phyloP scores from a whole-genome alignment of 495 filamentous ascomycete species.

The Aspergillus affinis region DNA sequence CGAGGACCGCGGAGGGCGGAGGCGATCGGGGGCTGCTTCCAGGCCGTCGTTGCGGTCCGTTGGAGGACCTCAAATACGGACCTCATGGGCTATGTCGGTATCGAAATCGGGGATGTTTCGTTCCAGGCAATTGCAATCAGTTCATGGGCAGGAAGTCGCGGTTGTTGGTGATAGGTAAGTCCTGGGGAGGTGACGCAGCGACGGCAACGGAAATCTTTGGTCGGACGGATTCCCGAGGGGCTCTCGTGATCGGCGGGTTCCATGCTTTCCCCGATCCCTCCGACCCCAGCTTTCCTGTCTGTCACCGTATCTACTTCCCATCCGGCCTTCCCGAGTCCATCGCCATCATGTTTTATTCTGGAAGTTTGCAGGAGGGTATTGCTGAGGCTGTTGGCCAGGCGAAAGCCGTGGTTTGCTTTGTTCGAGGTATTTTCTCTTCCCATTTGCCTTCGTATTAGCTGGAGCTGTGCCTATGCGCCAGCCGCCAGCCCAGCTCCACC shows the following conservation, averaged over 20 bases:
- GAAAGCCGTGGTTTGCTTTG: constrained; percentile 69
- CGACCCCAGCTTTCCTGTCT: constrained; percentile 1
- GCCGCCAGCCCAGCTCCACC: constrained; percentile 8
- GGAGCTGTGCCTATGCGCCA: neutral
- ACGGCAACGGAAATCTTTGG: neutral
- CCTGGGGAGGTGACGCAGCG: neutral
- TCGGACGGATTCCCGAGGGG: constrained; percentile 5
- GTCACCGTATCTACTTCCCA: constrained; percentile 10
- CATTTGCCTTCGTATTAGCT: constrained; percentile 24
- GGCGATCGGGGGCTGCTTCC: constrained; percentile 21
- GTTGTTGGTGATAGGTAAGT: neutral
- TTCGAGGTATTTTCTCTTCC: constrained; percentile 51
- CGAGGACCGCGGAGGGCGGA: constrained; percentile 20
- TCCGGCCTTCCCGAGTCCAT: neutral
- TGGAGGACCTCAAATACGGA: constrained; percentile 32
- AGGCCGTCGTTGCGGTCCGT: constrained; percentile 24
- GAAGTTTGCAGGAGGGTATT: constrained; percentile 77
- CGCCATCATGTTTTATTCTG: constrained; percentile 72
- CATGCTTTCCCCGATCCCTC: constrained; percentile 6
- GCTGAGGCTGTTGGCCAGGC: constrained; percentile 63
- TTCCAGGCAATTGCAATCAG: neutral
- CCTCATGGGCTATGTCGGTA: constrained; percentile 26
- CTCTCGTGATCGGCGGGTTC: constrained; percentile 11
- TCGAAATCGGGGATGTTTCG: neutral
- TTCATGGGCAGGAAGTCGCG: neutral